Conservation (phyloP, 257 asterid species). For the Nicotiana knightiana region DNA sequence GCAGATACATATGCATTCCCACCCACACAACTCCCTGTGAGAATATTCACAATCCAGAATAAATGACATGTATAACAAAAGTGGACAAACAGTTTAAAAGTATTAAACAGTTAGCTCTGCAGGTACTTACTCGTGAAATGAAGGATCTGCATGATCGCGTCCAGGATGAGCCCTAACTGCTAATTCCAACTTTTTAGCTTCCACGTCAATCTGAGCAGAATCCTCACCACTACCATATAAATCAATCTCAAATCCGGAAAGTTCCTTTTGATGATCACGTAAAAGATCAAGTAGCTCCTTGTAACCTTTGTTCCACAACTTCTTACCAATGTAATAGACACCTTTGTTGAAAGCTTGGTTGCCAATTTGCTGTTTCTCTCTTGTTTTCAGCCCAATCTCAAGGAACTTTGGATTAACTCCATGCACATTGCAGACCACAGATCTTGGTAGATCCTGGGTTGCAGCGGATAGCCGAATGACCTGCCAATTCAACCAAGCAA, state of each 20-base stretch:
- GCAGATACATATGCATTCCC: background rate
- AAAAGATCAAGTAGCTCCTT: constrained; percentile 81
- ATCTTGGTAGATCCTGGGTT: constrained; percentile 94
- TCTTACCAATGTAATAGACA: constrained; percentile 91
- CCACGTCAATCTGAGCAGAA: constrained; percentile 65
- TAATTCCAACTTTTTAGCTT: constrained; percentile 58
- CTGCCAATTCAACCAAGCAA: constrained; percentile 32
- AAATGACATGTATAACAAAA: background rate
- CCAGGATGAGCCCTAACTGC: constrained; percentile 81
- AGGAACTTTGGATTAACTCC: constrained; percentile 96
- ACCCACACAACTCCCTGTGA: no score
- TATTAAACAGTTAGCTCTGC: background rate
- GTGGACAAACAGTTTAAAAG: background rate
- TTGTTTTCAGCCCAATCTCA: constrained; percentile 64
- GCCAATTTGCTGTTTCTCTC: constrained; percentile 54
- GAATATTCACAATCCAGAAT: no score
- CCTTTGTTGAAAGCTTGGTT: constrained; percentile 63
- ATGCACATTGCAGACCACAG: constrained; percentile 87
- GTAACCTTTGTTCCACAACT: constrained; percentile 98
- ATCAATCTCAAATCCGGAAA: constrained; percentile 68
- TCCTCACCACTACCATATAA: constrained; percentile 95
- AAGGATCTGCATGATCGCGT: constrained; percentile 87
- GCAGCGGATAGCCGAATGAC: constrained; percentile 98
- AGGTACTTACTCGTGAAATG: constrained; percentile 81
- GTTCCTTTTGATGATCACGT: constrained; percentile 64